Evolutionary conservation across 164 flowering plant genomes (phyloP), one percentile per base, ranked within the genome.

Genomic region (Annona cherimola): DNA sequence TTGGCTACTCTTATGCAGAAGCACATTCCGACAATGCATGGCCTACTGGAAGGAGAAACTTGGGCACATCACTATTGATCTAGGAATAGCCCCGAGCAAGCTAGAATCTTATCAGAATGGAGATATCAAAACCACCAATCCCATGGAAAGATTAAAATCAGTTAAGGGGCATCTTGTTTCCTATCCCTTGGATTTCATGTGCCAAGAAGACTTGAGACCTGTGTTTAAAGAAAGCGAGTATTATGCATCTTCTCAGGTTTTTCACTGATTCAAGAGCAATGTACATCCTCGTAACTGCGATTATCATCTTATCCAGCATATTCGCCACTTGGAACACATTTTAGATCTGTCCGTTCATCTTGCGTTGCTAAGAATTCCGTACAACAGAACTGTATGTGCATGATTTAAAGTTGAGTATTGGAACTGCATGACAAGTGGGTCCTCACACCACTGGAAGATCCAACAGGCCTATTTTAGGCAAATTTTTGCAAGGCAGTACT

Each of bases 171-270:
- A 86, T 79, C 95, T 93, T 20, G 99, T 96, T 61, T 90, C 95
- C 3, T 96, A 87, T 73, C 99, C 99, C 2, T 79, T 96, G 76
- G 90, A 91, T 63, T 96, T 93, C 79, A 90, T 93, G 98, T 78
- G 84, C 80, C 78, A 86, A 76, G 98, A 96, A 86, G 96, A 91
- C 77, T 80, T 96, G 66, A 93, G 99, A 86, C 99, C 98, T 0
- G 91, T 91, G 63, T 93, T 96, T 76, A 92, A 88, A 35, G 97
- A 96, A 82, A 90, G 95, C 54, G 99, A 96, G 76, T 93, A 79
- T 69, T 96, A 93, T 78, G 92, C 99, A 3, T 86, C 97, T 42
- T 82, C 96, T 75, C 98, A 90, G 73, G 98, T 96, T 65, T 96
- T 96, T 73, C 93, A 89, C 73, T 95, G 69, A 84, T 40, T 19